Evolutionary conservation across 2,329 filamentous ascomycete genomes (phyloP), one percentile per base, ranked within the genome.

Genomic region (Fusarium bactridioides): DNA sequence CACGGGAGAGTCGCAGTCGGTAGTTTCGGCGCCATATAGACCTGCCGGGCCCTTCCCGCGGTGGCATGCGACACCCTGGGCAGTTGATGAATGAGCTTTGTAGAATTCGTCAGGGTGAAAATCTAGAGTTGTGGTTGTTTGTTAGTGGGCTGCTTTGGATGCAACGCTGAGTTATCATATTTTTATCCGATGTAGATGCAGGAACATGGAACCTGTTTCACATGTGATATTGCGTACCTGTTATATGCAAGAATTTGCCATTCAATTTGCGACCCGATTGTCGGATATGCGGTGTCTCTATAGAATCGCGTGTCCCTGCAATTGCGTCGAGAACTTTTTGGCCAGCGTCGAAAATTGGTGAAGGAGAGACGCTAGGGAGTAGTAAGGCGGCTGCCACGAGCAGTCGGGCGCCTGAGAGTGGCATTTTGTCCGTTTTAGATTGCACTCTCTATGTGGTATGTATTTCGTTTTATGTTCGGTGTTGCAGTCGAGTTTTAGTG

Each of bases 51-150:
- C 96, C 66, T 89, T 84, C 66, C 91, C 91, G 62, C 91, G 88
- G 79, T 99, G 96, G 82, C 96, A 99, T 69, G 92, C 91, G 70
- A 88, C 83, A 35, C 89, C 87, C 74, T 89, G 86, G 41, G 88
- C 86, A 48, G 93, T 93, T 29, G 93, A 92, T 16, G 93, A 89
- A 80, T 95, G 92, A 12, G 88, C 82, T 81, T 94, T 91, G 86
- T 98, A 99, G 82, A 93, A 93, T 47, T 90, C 89, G 81, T 99
- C 96, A 51, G 94, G 94, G 78, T 99, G 96, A 76, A 98, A 88
- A 83, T 99, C 96, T 97, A 75, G 31, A 41, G 60, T 64, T 47
- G 35, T 16, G 43, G n/a, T 50, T 60, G 63, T 73, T 61, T 60
- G 63, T 73, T 61, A 74, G 71, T 69, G 59, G 59, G 18, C 21